Evolutionary conservation across 768 basidiomycete species (phyloP).

Genomic region (Kwoniella mangroviensis): DNA sequence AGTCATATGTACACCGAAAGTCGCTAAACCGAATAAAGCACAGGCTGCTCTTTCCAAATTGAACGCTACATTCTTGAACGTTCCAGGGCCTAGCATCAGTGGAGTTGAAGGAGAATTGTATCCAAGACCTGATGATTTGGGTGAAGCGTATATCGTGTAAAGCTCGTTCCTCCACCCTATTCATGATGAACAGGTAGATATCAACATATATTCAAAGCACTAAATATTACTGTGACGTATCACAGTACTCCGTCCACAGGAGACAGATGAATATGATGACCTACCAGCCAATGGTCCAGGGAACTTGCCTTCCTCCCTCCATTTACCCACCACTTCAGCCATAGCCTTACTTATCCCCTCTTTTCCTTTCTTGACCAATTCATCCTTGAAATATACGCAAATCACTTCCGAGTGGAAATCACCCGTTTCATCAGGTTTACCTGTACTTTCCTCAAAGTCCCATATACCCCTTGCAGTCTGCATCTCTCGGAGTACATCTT

Average conservation of each 20-base stretch:
- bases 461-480: conserved; percentile 1
- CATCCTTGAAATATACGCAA: conserved; percentile 51
- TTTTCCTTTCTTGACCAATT: conserved; percentile 31
- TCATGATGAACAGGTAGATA: conserved; percentile 62
- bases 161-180: conserved; percentile 82
- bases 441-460: conserved; percentile 29
- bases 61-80: conserved; percentile 63
- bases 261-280: conserved; percentile 15
- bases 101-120: not conserved
- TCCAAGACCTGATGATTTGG: conserved; percentile 38
- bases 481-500: conserved; percentile 47
- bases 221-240: no score
- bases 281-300: conserved; percentile 55
- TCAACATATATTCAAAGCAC: not conserved
- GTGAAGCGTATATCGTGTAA: conserved; percentile 63
- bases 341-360: conserved; percentile 43
- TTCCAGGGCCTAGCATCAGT: not conserved
- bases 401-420: conserved; percentile 62
- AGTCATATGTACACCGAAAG: conserved; percentile 91
- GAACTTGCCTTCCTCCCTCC: conserved; percentile 56
- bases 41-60: conserved; percentile 88
- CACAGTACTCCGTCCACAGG: no score
- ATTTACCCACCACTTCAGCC: conserved; percentile 38
- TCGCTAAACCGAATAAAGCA: conserved; percentile 83
- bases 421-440: conserved; percentile 28